Base-by-base conservation (phyloP, 1,284 basidiomycete genomes). In the Tilletia caries region DNA sequence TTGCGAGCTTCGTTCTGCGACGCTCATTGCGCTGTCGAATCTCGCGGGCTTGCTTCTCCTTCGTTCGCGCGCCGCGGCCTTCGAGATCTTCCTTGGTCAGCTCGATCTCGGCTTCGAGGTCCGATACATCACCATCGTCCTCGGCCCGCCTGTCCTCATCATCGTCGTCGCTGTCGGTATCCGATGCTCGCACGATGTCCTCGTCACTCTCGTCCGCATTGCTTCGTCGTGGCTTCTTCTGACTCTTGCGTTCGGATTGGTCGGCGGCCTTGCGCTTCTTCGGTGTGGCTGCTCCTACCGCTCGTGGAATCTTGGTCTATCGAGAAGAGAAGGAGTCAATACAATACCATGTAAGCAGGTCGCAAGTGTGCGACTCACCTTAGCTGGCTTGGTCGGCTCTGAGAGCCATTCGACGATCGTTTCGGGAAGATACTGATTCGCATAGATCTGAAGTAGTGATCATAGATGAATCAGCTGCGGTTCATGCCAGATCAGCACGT, bases 321-420 rank as follows among this genome's bases (percentile, higher is more conserved):
- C 27, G n/a, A 27, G 29, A 44, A 25, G 25, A 12, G 18, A 46
- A n/a, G 27, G 8, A 27, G 25, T 67, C 25, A 27, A 13, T n/a
- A 15, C 67, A 64, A 48, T n/a, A 48, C 32, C 3, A 37, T n/a
- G 44, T 20, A n/a, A n/a, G n/a, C n/a, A n/a, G n/a, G n/a, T n/a
- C n/a, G n/a, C n/a, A n/a, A n/a, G n/a, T n/a, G n/a, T n/a, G n/a
- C n/a, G 23, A 29, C 66, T 65, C n/a, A 44, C 41, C 66, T 52
- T 50, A 29, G 34, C 48, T 34, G 58, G 29, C 58, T 70, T 67
- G 44, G n/a, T 52, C 64, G 5, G 58, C 48, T 64, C 50, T n/a
- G 33, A 32, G 13, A 62, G 58, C 64, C 29, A 54, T 25, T 4
- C 10, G 5, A 37, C 27, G n/a, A 69, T 43, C 58, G 13, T 60